A percentile compares a stretch with the other conserved stretches of the same genome.
These are phyloP conservation scores for Candida sonorensis DNA, from an alignment of 805 yeast genomes.

Conservation along the genomic window DNA sequence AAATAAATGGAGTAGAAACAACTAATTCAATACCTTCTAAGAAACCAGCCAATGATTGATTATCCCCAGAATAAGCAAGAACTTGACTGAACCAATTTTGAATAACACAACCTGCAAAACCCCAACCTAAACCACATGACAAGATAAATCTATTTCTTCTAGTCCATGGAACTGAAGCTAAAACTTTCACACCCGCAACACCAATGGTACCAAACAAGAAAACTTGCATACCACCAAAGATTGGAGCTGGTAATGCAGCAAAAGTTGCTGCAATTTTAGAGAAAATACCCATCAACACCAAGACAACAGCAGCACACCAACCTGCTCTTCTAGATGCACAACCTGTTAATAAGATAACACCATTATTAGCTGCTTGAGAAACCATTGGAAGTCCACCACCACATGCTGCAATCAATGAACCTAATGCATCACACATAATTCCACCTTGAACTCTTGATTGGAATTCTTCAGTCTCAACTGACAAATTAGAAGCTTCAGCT, in stretches of 20 bases:
- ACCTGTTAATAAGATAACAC: constrained; percentile 76
- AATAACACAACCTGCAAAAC: constrained; percentile 35
- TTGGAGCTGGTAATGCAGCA: constrained; percentile 60
- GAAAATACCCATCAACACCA: constrained; percentile 71
- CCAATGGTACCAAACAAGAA: constrained; percentile 34
- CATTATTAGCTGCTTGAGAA: constrained; percentile 82
- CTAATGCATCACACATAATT: constrained; percentile 69
- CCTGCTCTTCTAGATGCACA: constrained; percentile 57
- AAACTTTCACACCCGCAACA: constrained; percentile 28
- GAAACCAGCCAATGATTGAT: constrained; percentile 32
- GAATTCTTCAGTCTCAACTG: constrained; percentile 64
- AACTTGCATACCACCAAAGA: constrained; percentile 64
- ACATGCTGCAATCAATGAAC: constrained; percentile 62
- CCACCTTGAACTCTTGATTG: constrained; percentile 86
- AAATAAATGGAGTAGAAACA: constrained; percentile 31
- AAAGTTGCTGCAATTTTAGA: constrained; percentile 73
- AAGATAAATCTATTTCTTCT: constrained; percentile 39
- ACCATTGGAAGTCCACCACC: constrained; percentile 72
- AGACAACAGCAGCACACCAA: constrained; percentile 52
- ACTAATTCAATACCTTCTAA: constrained; percentile 37
- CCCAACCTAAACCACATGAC: constrained; percentile 37
- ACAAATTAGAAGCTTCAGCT: constrained; percentile 69
- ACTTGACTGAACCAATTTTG: constrained; percentile 34
- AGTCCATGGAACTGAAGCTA: constrained; percentile 25
- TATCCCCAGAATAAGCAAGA: constrained; percentile 33